phyloP scores from a whole-genome alignment of 495 filamentous ascomycete genomes.

The Xylaria scruposa region DNA sequence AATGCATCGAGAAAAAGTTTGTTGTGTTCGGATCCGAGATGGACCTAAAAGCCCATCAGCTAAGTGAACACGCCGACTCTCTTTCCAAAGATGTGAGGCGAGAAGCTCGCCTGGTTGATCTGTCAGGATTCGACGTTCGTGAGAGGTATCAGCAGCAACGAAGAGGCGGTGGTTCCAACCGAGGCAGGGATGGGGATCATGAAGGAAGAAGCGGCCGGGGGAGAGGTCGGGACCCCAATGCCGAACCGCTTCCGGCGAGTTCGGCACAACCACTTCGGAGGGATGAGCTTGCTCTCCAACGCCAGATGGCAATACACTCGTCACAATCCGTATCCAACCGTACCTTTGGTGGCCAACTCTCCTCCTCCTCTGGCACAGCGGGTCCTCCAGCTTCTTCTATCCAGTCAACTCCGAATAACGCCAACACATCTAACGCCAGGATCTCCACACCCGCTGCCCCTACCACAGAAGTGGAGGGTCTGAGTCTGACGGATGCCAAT shows the following conservation, averaged over 20 bases:
- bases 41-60: conserved; percentile 87
- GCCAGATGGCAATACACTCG: conserved; percentile 89
- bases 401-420: conserved; percentile 20
- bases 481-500: conserved; percentile 49
- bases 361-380: conserved; percentile 53
- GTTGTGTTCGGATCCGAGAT: conserved; percentile 95
- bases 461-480: conserved; percentile 41
- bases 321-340: conserved; percentile 78
- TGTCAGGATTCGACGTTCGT: conserved; percentile 83
- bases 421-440: conserved; percentile 21
- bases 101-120: conserved; percentile 85
- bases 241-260: conserved; percentile 77
- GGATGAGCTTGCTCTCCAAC: conserved; percentile 90
- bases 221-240: conserved; percentile 65
- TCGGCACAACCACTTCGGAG: conserved; percentile 82
- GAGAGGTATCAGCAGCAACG: conserved; percentile 69
- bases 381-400: conserved; percentile 28
- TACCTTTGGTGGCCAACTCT: conserved; percentile 83
- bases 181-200: conserved; percentile 32
- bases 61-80: conserved; percentile 76
- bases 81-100: conserved; percentile 82
- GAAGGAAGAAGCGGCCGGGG: conserved; percentile 54
- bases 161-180: conserved; percentile 56
- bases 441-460: conserved; percentile 28
- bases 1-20: conserved; percentile 96